These are phyloP conservation scores for Cenococcum geophilum DNA, from an alignment of 495 filamentous ascomycete genomes.

Conservation along the genomic window DNA sequence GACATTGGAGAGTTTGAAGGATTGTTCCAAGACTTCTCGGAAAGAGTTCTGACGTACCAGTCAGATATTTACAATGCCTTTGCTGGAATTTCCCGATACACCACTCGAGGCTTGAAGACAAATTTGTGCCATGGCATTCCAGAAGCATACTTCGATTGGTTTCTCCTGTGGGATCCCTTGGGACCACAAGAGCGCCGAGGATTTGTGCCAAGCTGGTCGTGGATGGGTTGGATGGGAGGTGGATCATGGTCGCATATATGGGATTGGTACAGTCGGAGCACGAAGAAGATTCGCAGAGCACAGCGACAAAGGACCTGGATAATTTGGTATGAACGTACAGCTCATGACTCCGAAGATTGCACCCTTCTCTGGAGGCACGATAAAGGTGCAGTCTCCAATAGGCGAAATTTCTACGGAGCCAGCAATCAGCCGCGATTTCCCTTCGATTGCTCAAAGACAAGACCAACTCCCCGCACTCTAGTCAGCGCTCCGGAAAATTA, in stretches of 20 bases:
- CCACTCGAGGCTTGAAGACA: not conserved
- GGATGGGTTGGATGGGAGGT: not conserved
- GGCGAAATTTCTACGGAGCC: not conserved
- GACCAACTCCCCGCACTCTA: not conserved
- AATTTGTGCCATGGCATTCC: not conserved
- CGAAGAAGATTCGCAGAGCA: not conserved
- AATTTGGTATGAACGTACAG: not conserved
- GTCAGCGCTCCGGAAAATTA: not conserved
- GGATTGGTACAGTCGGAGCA: not conserved
- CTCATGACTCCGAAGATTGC: not conserved
- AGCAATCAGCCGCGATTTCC: not conserved
- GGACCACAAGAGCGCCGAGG: not conserved
- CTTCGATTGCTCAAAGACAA: not conserved
- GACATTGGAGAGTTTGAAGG: not conserved
- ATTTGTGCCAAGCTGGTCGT: not conserved
- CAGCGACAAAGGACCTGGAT: not conserved
- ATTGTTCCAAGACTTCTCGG: not conserved
- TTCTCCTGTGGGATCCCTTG: not conserved
- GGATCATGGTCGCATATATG: not conserved
- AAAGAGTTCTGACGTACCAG: not conserved
- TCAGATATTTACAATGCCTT: not conserved
- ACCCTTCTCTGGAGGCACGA: not conserved
- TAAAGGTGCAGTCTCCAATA: not conserved
- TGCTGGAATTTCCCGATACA: not conserved
- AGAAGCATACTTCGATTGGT: not conserved